Base-by-base conservation (phyloP, 2,329 filamentous ascomycete species). In the Pseudocercospora vitis region DNA sequence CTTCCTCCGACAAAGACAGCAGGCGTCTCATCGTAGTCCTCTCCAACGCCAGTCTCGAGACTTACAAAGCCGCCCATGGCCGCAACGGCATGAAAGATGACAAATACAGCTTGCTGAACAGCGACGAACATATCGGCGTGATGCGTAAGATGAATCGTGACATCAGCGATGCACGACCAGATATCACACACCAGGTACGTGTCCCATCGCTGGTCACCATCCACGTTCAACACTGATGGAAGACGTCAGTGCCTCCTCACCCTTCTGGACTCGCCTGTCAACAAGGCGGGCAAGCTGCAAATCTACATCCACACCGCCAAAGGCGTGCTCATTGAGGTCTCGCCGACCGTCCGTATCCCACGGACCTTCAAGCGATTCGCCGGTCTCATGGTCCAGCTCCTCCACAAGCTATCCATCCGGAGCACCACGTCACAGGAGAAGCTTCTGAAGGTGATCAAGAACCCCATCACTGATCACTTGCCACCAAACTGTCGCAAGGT, bases 121-220 rank as follows among this genome's bases (percentile, higher is more conserved):
- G 91, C 74, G 94, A 99, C 70, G 94, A 99, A 75, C 94, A 99
- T 72, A 99, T 99, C 64, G 94, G 94, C 59, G 88, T 97, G 62
- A 96, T 99, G 91, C 87, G 94, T 68, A 99, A 97, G 80, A 97
- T 97, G 92, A 95, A 95, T 72, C 83, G 94, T 65, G 94, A 99
- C 71, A 97, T 99, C 63, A 96, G 91, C 72, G 94, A 99, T 74
- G 94, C 94, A 56, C 85, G 94, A 64, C 94, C 94, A 39, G 94
- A 99, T 74, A 99, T 99, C 68, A 96, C 94, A 40, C 94, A 99
- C 73, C 94, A 97, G 89, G 92, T 96, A 59, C 29, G 50, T 47
- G 21, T 28, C 14, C 33, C 31, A 33, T 50, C 50, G 57, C 49
- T 52, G 31, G 50, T 48, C 55, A 32, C 58, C 50, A 29, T 47